Conservation (phyloP, 2,329 filamentous ascomycete genomes). For the Curvularia eragrostidis region DNA sequence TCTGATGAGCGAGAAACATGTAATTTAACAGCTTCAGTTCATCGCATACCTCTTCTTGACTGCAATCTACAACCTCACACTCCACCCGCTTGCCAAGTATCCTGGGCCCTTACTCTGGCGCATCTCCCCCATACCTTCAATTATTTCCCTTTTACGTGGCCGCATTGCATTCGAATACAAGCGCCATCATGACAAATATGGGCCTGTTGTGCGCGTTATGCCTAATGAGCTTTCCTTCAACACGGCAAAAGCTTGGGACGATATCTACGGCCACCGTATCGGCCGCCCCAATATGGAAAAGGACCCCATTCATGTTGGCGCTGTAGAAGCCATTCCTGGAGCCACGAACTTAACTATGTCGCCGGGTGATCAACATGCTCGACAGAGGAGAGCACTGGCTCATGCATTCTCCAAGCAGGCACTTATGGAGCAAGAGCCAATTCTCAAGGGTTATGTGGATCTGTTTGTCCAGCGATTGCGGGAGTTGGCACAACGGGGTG, state of each 20-base stretch:
- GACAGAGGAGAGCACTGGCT: slow-evolving; percentile 49
- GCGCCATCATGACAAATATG: slow-evolving; percentile 41
- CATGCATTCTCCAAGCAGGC: slow-evolving; percentile 53
- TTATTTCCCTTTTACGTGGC: slow-evolving; percentile 36
- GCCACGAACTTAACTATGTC: slow-evolving; percentile 49
- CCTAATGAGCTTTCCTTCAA: slow-evolving; percentile 45
- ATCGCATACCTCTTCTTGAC: slow-evolving; percentile 31
- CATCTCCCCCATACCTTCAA: slow-evolving; percentile 37
- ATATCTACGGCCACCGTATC: slow-evolving; percentile 45
- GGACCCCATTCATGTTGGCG: slow-evolving; percentile 46
- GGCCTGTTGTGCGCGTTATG: slow-evolving; percentile 45
- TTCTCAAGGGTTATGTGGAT: slow-evolving; percentile 51
- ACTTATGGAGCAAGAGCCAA: slow-evolving; percentile 49
- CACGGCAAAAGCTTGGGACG: slow-evolving; percentile 43
- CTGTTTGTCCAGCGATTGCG: slow-evolving; percentile 50
- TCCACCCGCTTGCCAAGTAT: slow-evolving; percentile 42
- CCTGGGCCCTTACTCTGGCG: slow-evolving; percentile 41
- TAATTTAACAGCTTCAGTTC: slow-evolving; percentile 23
- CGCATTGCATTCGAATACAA: slow-evolving; percentile 44
- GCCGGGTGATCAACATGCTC: slow-evolving; percentile 49
- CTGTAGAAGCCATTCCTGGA: slow-evolving; percentile 45
- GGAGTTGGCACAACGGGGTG: slow-evolving; percentile 41
- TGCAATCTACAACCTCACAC: slow-evolving; percentile 37
- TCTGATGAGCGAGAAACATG: background rate
- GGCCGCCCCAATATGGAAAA: slow-evolving; percentile 45